Percentiles rank a stretch among this genome's conserved stretches.
phyloP scores from a whole-genome alignment of 2,329 filamentous ascomycete species.

The Myriosclerotinia scirpicola region DNA sequence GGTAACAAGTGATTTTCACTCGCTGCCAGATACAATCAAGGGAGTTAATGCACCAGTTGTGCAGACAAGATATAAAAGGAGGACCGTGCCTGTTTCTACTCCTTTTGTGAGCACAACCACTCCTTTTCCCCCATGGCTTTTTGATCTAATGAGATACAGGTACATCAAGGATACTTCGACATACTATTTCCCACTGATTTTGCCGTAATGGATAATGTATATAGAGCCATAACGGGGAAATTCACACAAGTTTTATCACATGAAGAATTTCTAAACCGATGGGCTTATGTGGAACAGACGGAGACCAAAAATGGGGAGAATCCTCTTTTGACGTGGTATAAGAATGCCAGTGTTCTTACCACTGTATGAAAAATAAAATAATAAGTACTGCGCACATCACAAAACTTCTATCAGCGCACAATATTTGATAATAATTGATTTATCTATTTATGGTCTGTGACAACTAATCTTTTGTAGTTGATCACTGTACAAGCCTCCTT shows the following conservation, averaged over 20 bases:
- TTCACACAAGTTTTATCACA: conserved; percentile 82
- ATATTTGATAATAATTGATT: conserved; percentile 2
- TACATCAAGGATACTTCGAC: conserved; percentile 98
- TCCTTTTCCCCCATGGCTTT: background rate
- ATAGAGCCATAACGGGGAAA: conserved; percentile 89
- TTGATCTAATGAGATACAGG: conserved; percentile 50
- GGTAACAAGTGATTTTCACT: conserved; percentile 87
- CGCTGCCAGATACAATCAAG: conserved; percentile 75
- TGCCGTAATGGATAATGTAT: conserved; percentile 83
- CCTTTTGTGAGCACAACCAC: conserved; percentile 66
- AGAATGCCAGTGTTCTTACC: conserved; percentile 89
- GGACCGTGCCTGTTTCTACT: conserved; percentile 85
- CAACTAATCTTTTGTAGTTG: conserved; percentile 10
- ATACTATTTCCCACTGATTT: conserved; percentile 99
- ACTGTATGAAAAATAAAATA: conserved; percentile 59
- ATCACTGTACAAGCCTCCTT: background rate
- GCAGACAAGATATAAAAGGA: conserved; percentile 85
- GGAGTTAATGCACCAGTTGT: conserved; percentile 94
- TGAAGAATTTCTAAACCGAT: conserved; percentile 84
- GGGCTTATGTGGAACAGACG: conserved; percentile 90
- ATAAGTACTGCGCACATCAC: conserved; percentile 8
- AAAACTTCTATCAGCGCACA: background rate
- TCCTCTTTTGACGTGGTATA: conserved; percentile 87
- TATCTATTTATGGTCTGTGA: background rate
- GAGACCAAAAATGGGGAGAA: conserved; percentile 90